These are phyloP conservation scores for Amanita subjunquillea DNA, from an alignment of 768 basidiomycete species.

Conservation along the genomic window DNA sequence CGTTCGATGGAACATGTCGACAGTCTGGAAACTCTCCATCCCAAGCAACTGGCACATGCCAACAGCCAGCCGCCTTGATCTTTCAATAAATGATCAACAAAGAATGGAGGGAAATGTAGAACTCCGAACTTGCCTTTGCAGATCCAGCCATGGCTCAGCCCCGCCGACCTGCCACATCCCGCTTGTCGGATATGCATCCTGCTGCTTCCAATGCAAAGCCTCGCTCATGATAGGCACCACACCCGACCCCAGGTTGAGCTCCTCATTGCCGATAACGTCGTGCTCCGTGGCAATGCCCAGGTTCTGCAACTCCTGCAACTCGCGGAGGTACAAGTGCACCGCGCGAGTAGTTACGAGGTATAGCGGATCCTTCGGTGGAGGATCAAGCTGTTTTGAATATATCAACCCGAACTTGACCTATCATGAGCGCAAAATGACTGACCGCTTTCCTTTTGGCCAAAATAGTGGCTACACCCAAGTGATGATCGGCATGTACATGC, in stretches of 20 bases:
- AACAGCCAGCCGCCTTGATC: slow-evolving; percentile 30
- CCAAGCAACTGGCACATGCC: slow-evolving; percentile 45
- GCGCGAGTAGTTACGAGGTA: slow-evolving; percentile 56
- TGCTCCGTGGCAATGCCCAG: slow-evolving; percentile 41
- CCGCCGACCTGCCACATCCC: slow-evolving; percentile 36
- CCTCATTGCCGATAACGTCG: neutral
- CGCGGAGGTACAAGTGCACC: slow-evolving; percentile 59
- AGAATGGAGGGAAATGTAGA: neutral
- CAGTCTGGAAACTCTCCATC: slow-evolving; percentile 50
- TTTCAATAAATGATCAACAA: slow-evolving; percentile 12
- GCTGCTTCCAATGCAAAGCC: slow-evolving; percentile 36
- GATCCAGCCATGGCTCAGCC: slow-evolving; percentile 35
- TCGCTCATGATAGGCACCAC: slow-evolving; percentile 49
- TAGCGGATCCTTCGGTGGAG: slow-evolving; percentile 50
- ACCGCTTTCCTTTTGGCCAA: slow-evolving; percentile 65
- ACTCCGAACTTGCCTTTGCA: slow-evolving; percentile 19
- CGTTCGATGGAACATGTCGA: slow-evolving; percentile 66
- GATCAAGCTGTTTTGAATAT: slow-evolving; percentile 40
- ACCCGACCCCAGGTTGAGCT: slow-evolving; percentile 29
- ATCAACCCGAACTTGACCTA: neutral
- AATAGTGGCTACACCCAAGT: slow-evolving; percentile 70
- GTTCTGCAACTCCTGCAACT: slow-evolving; percentile 62
- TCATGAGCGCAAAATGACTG: neutral
- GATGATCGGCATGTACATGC: slow-evolving; percentile 91
- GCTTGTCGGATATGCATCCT: slow-evolving; percentile 22